A percentile compares a stretch with the other conserved stretches of the same genome.
These are phyloP conservation scores for Geranium rotundifolium DNA, from an alignment of 345 rosid species.

Conservation along the genomic window DNA sequence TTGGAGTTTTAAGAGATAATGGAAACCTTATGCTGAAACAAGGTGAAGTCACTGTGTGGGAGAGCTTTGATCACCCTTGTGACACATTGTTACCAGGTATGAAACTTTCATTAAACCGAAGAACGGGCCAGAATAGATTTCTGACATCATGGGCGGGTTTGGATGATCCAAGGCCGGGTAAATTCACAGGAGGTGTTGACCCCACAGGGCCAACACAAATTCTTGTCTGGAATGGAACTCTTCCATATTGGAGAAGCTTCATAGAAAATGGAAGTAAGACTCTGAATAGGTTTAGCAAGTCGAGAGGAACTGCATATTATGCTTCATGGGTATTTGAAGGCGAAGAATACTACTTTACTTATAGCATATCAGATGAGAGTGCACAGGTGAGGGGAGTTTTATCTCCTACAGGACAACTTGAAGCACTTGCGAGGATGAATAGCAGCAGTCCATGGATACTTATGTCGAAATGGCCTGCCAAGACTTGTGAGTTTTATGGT, in stretches of 20 bases:
- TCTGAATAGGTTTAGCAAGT: too few species aligned
- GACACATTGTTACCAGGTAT: conserved; percentile 5
- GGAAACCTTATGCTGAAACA: conserved; percentile 21
- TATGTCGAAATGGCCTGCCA: neutral
- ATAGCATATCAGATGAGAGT: conserved; percentile 4
- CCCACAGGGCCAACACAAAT: conserved; percentile 14
- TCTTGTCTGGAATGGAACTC: conserved; percentile 1
- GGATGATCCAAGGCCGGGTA: neutral
- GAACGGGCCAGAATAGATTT: neutral
- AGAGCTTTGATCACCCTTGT: conserved; percentile 8
- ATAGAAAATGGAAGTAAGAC: conserved; percentile 3
- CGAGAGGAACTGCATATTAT: too few species aligned
- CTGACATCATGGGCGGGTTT: conserved; percentile 1
- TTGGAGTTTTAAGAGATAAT: conserved; percentile 15
- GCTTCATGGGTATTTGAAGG: too few species aligned
- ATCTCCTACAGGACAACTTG: conserved; percentile 11
- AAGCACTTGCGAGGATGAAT: conserved; percentile 15
- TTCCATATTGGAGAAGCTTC: conserved; percentile 11
- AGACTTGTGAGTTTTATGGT: neutral
- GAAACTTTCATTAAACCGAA: neutral
- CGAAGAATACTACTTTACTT: neutral
- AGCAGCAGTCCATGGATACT: neutral
- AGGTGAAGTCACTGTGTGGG: conserved; percentile 1
- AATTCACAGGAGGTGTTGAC: conserved; percentile 4
- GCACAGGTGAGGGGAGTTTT: conserved; percentile 9